Conservation (phyloP, 345 rosid species). For the Mangifera indica region DNA sequence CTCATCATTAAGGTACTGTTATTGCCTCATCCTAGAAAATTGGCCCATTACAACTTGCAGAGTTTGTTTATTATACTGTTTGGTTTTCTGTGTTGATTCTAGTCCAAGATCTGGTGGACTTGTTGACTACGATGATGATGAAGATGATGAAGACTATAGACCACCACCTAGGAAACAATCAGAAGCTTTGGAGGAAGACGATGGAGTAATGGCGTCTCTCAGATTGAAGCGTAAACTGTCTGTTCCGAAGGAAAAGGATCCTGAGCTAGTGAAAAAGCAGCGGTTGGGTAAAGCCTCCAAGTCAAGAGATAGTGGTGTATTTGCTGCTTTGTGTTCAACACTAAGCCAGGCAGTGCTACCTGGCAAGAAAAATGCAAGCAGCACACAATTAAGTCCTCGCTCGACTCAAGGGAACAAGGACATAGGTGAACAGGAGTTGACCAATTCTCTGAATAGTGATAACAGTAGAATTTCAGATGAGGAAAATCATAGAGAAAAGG, state of each 20-base stretch:
- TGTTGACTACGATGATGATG: conserved; percentile 98
- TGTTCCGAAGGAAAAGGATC: conserved; percentile 57
- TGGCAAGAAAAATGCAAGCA: conserved; percentile 49
- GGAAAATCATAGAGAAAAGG: conserved; percentile 53
- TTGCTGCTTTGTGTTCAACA: conserved; percentile 79
- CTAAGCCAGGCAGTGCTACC: conserved; percentile 84
- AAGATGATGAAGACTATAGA: conserved; percentile 86
- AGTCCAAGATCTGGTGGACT: conserved; percentile 78
- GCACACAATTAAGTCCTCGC: conserved; percentile 25
- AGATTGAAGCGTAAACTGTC: conserved; percentile 67
- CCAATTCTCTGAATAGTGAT: conserved; percentile 35
- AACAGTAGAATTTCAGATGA: conserved; percentile 40
- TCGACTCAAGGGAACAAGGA: conserved; percentile 37
- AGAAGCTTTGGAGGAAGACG: conserved; percentile 63
- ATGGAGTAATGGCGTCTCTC: conserved; percentile 56
- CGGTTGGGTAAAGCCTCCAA: conserved; percentile 57
- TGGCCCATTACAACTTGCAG: neutral
- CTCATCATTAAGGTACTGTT: conserved; percentile 57
- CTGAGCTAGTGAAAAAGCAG: conserved; percentile 60
- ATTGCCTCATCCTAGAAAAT: conserved; percentile 9
- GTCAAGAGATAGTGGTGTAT: conserved; percentile 63
- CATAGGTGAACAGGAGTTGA: conserved; percentile 37
- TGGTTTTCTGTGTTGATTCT: conserved; percentile 3
- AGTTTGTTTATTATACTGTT: conserved; percentile 3
- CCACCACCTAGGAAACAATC: conserved; percentile 85